Base-by-base conservation (phyloP, 352 stramenopile genomes). In the Pythium biforme region DNA sequence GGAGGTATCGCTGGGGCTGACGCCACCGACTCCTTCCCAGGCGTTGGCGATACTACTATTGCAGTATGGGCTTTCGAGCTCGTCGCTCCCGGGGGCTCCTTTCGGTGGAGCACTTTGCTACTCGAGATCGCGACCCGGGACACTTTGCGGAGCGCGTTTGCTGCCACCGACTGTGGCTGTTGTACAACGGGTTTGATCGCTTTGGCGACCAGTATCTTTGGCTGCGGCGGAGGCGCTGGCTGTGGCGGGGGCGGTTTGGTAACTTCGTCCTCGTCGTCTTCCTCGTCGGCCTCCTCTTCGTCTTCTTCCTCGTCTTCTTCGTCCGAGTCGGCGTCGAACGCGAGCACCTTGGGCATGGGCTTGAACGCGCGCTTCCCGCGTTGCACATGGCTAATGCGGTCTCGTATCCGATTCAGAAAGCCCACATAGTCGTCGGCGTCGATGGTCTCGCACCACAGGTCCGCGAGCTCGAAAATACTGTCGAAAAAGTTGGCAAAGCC, bases 381-480 rank as follows among this genome's bases (percentile, higher is more conserved):
- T 29, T 62, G 62, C 39, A 73, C 52, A 10, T 66, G 55, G 31
- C 67, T 89, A 27, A 91, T 76, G 12, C 76, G 53, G 9, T 68
- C 49, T 4, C 73, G 58, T 12, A 91, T 41, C 2, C 51, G 63
- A 29, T 70, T 56, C 19, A 92, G 68, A 55, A 92, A 92, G 4
- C 43, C 39, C 26, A 86, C 62, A 43, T 92, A 90, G 49, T 92
- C 83, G 4, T 79, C 69, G 10, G 64, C 79, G 26, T 92, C 70
- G 46, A 85, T 90, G 8, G 74, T 85, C 51, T 90, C 81, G 58
- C 79, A 90, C 81, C 81, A 92, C 20, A 90, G 64, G 67, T 92
- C 81, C 0, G 74, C 79, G 10, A 92, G 61, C 50, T 92, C 83
- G 33, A 92, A 92, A 4, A 88, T 75, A 43, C 75, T 86, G 45